Base-by-base conservation (phyloP, 805 yeast species). In the Candida suzukii region DNA sequence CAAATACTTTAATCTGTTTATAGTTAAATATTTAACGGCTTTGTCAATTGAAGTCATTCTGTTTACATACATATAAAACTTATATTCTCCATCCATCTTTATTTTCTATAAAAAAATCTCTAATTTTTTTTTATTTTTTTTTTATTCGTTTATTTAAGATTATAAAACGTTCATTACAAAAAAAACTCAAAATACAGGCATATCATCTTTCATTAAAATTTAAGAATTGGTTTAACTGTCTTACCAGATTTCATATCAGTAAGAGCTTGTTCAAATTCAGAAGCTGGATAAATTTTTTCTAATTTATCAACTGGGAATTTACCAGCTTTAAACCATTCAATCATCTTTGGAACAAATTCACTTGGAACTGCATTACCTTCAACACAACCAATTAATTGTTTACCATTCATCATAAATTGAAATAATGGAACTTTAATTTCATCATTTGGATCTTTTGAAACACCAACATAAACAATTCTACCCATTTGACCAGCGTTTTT, bases 281-380 rank as follows among this genome's bases (percentile, higher is more conserved):
- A 17, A 5, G 19, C 16, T 13, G 35, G 14, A 20, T 38, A 38
- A n/a, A 18, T 9, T 21, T 38, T 38, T 18, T 38, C 41, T 4
- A 38, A 27, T 16, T 38, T 30, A 16, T 38, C 41, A 21, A 38
- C 27, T 14, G 41, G 41, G 27, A 30, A 38, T 6, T 29, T 29
- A n/a, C 41, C 41, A 16, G 30, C 41, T 11, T 18, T 16, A n/a
- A 22, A 38, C 41, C 41, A 38, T 29, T 38, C 13, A 26, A 38
- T 38, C 35, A 38, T 29, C 19, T 30, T 20, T 6, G 41, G 41
- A 14, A 38, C n/a, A 21, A 38, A 31, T 8, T 18, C 17, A 12
- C 17, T 19, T 9, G 35, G 35, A 16, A 6, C 20, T n/a, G 36
- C 35, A 19, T 20, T 21, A 16, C 41, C 41, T 25, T 38, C 30